phyloP scores from a whole-genome alignment of 768 basidiomycete species.

The Mrakia hoshinonis region DNA sequence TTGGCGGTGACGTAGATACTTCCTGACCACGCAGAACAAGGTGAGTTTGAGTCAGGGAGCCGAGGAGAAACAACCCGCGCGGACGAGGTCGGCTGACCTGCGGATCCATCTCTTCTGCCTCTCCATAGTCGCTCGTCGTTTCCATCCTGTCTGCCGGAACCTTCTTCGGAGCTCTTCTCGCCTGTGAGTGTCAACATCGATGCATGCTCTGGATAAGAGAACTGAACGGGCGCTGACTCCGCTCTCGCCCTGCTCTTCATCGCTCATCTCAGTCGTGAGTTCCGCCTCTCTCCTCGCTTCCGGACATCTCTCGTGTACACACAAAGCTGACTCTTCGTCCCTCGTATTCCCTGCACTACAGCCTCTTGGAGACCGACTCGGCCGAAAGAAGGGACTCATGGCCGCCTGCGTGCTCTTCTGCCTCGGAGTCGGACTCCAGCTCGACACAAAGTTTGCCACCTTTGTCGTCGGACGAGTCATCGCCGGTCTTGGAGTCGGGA shows the following conservation, averaged over 20 bases:
- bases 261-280: background rate
- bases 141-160: slow-evolving; percentile 44
- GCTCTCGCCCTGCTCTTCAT: background rate
- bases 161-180: slow-evolving; percentile 36
- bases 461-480: slow-evolving; percentile 37
- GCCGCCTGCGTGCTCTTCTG: slow-evolving; percentile 28
- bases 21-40: background rate
- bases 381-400: slow-evolving; percentile 30
- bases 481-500: slow-evolving; percentile 37
- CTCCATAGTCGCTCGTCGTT: slow-evolving; percentile 40
- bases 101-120: slow-evolving; percentile 24
- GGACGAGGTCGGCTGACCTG: background rate
- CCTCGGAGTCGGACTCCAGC: slow-evolving; percentile 34
- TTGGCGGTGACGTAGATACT: background rate
- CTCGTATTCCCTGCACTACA: background rate
- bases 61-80: background rate
- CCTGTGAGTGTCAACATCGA: background rate
- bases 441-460: slow-evolving; percentile 8
- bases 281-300: background rate
- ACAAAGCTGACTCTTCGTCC: background rate
- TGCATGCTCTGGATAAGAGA: no score
- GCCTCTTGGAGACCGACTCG: slow-evolving; percentile 23
- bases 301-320: background rate
- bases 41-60: no score
- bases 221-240: no score